Evolutionary conservation across 1,284 basidiomycete species (phyloP).

Genomic region (Cystobasidium pallidum): DNA sequence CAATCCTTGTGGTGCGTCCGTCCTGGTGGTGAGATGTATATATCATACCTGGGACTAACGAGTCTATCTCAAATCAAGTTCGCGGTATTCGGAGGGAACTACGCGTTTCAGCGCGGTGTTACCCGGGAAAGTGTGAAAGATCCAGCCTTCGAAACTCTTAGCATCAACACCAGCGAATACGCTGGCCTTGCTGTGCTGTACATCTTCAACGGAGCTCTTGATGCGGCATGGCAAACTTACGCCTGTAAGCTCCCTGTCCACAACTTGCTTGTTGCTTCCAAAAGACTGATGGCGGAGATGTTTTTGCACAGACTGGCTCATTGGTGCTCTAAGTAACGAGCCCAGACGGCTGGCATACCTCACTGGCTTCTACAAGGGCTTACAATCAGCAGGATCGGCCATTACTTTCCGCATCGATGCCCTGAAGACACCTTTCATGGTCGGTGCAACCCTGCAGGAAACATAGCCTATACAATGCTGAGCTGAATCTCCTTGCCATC

Average conservation of each 20-base stretch:
- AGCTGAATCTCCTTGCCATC: background rate
- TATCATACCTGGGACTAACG: background rate
- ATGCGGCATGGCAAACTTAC: constrained; percentile 67
- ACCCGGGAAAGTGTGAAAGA: constrained; percentile 62
- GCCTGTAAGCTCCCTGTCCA: constrained; percentile 60
- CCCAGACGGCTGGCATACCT: constrained; percentile 61
- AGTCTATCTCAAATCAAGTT: constrained; percentile 6
- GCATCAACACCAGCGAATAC: constrained; percentile 64
- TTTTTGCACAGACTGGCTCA: constrained; percentile 17
- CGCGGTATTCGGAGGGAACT: constrained; percentile 40
- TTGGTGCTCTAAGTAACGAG: constrained; percentile 26
- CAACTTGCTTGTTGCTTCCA: too few relatives aligned
- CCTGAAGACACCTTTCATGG: constrained; percentile 39
- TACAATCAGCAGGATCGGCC: constrained; percentile 50
- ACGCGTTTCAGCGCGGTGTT: constrained; percentile 58
- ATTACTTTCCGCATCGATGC: constrained; percentile 49
- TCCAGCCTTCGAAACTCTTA: constrained; percentile 60
- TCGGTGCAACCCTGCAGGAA: background rate
- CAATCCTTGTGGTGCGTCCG: constrained; percentile 14
- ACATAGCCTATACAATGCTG: background rate
- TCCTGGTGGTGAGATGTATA: background rate
- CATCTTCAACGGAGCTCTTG: constrained; percentile 63
- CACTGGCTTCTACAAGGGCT: constrained; percentile 61
- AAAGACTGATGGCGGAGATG: too few relatives aligned
- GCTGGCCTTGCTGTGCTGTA: constrained; percentile 65